These are phyloP conservation scores for Trypanosoma scelopori DNA, from an alignment of 208 protist species.

Conservation along the genomic window DNA sequence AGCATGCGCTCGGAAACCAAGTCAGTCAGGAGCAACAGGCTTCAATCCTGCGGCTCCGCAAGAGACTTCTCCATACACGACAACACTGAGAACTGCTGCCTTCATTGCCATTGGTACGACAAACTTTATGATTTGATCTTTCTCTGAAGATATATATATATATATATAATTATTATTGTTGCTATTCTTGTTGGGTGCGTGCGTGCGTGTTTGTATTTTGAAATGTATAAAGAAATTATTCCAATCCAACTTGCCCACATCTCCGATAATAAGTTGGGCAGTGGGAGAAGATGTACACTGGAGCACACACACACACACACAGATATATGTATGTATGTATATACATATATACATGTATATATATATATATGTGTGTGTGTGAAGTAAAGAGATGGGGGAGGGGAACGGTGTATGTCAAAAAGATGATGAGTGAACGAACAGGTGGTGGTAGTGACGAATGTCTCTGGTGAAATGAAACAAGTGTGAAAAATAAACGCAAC, in stretches of 20 bases:
- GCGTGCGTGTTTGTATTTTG: neutral
- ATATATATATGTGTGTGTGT: slow-evolving; percentile 1
- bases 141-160: neutral
- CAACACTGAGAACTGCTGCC: slow-evolving; percentile 9
- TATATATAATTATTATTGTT: too few species aligned
- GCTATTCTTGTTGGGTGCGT: too few species aligned
- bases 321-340: neutral
- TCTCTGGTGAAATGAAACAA: too few species aligned
- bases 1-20: neutral
- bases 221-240: neutral
- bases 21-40: neutral
- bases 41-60: slow-evolving; percentile 30
- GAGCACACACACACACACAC: too few species aligned
- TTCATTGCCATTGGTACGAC: slow-evolving; percentile 25
- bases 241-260: neutral
- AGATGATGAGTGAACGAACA: too few species aligned
- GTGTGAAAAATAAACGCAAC: too few species aligned
- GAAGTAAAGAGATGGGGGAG: slow-evolving; percentile 13
- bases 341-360: slow-evolving; percentile 3
- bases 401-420: too few species aligned
- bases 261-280: too few species aligned
- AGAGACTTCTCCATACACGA: slow-evolving; percentile 28
- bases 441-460: too few species aligned
- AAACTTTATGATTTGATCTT: slow-evolving; percentile 28
- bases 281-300: too few species aligned